Base-by-base conservation (phyloP, 805 yeast species). In the Lachancea sp. region DNA sequence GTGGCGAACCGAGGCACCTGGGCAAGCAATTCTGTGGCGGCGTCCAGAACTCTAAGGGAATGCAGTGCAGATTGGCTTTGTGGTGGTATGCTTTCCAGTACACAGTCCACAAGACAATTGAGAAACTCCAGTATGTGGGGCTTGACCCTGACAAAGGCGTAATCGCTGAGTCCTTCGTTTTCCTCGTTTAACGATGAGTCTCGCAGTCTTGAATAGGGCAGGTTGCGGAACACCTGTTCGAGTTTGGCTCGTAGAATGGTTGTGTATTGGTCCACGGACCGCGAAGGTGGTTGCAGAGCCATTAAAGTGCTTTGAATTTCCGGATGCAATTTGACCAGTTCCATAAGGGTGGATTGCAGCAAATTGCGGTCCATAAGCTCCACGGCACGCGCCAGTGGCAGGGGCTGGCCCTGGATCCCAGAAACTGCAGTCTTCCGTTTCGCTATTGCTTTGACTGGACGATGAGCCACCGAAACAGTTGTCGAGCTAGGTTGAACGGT, bases 71-170 rank as follows among this genome's bases (percentile, higher is more conserved):
- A 59, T 17, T 53, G 56, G 33, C 51, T 46, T 34, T 56, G 53
- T 44, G 66, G 66, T 17, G 67, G 67, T 33, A 63, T 59, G 47
- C 55, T 58, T 44, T 58, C 57, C 38, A 63, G 49, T 15, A 61
- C 47, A 29, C 57, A 63, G 44, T 65, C 69, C 19, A 61, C 57
- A 19, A 61, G 47, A 43, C 66, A 62, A 51, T 65, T 60, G 36
- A 63, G 49, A 46, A 62, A 62, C 36, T 65, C 67, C 37, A 63
- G 37, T 13, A 63, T 56, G 15, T 37, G 44, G 5, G 63, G 54
- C 36, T 63, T 65, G 49, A 65, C 50, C 36, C 67, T 56, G 22
- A 59, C 62, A 50, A 65, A 63, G n/a, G 67, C 59, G 48, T 65
- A 65, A 41, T 63, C 69, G 47, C 62, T 61, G 29, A 58, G 48